phyloP scores from a whole-genome alignment of 345 rosid genomes.

The Citrus maxima region DNA sequence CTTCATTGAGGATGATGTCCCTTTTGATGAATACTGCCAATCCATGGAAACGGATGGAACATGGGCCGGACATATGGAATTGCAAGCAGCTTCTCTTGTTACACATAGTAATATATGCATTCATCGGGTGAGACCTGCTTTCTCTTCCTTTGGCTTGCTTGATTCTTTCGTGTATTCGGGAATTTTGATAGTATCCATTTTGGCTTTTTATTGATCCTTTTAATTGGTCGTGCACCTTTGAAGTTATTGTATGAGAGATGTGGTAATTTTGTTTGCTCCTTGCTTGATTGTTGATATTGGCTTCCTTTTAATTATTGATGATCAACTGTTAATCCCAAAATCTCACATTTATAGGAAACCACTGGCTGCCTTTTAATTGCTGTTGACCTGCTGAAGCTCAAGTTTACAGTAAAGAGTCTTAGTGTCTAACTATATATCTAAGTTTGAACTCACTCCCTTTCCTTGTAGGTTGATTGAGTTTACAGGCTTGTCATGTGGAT shows the following conservation, averaged over 20 bases:
- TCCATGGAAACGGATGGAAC: conserved; percentile 86
- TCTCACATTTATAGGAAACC: too few relatives aligned
- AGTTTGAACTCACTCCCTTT: background rate
- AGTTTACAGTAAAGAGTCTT: background rate
- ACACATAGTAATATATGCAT: conserved; percentile 77
- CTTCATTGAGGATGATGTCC: conserved; percentile 87
- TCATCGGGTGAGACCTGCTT: conserved; percentile 53
- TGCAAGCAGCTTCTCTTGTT: conserved; percentile 95
- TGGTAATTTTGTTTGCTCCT: background rate
- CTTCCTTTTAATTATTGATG: background rate
- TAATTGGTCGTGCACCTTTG: background rate
- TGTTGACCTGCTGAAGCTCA: background rate
- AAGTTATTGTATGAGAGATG: background rate
- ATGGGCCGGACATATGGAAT: conserved; percentile 97
- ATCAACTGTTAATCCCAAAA: background rate
- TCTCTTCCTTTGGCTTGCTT: background rate
- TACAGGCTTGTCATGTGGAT: background rate
- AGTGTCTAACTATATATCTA: background rate
- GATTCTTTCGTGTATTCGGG: background rate
- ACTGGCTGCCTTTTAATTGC: too few relatives aligned
- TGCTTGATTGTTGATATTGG: background rate
- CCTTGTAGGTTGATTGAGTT: background rate
- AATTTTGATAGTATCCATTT: background rate
- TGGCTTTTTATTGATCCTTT: background rate
- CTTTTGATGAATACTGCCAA: conserved; percentile 79